phyloP scores from a whole-genome alignment of 768 basidiomycete genomes.

The Psilocybe tampanensis region DNA sequence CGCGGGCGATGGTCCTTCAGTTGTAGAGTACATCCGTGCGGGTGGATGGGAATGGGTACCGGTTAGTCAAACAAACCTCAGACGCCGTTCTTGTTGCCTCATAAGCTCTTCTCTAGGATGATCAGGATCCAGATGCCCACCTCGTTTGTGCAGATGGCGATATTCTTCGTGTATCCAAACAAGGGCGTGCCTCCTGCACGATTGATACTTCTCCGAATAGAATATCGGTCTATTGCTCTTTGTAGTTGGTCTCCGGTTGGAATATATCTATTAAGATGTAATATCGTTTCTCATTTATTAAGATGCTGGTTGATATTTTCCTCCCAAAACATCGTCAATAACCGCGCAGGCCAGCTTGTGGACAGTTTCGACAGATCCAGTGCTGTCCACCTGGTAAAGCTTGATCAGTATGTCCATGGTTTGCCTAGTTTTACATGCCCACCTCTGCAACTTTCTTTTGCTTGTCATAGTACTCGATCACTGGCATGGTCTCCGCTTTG shows the following conservation, averaged over 20 bases:
- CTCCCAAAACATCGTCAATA: constrained; percentile 37
- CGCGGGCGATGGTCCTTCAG: constrained; percentile 48
- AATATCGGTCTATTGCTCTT: constrained; percentile 48
- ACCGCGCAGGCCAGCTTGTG: constrained; percentile 59
- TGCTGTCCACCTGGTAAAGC: constrained; percentile 62
- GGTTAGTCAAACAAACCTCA: constrained; percentile 42
- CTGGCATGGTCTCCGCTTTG: constrained; percentile 87
- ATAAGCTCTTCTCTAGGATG: constrained; percentile 45
- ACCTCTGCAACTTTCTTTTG: constrained; percentile 81
- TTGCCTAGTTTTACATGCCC: constrained; percentile 16
- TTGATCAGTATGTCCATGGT: background rate
- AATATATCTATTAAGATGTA: too few relatives aligned
- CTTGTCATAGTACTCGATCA: constrained; percentile 79
- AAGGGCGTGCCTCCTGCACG: constrained; percentile 58
- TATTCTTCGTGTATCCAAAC: constrained; percentile 60
- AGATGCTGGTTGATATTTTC: constrained; percentile 26
- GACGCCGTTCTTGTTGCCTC: background rate
- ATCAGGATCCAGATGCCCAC: constrained; percentile 61
- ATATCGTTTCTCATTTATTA: too few relatives aligned
- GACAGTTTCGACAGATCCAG: constrained; percentile 70
- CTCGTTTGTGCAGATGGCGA: constrained; percentile 82
- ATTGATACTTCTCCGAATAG: constrained; percentile 38
- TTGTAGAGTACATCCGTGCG: constrained; percentile 81
- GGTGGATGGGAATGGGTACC: constrained; percentile 89
- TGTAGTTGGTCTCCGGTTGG: too few relatives aligned